Evolutionary conservation across 164 flowering plant genomes (phyloP), one percentile per base, ranked within the genome.

Genomic region (Nymphaea colorata): DNA sequence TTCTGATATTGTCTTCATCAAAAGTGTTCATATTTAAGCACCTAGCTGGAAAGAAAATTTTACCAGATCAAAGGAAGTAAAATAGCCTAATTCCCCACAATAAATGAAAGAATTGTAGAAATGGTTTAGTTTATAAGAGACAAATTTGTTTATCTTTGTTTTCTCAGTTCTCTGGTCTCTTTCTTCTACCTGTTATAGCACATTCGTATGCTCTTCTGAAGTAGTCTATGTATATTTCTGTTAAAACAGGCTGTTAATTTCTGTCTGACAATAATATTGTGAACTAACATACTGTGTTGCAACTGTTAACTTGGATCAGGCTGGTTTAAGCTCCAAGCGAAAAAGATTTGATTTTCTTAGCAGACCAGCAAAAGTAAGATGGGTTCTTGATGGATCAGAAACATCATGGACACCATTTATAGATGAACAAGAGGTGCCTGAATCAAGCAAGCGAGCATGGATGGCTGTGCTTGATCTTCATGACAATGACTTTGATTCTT

Each of bases 381-480:
- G 68, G 68, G 68, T 66, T 14, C 36, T 66, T 8, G 51, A 15
- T 16, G 55, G 55, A 25, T 51, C 67, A 43, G 68, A 66, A 36
- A 61, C 42, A 8, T 55, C 60, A 10, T 66, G 60, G 60, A 51
- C 42, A 8, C 61, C 68, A n/a, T 66, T 66, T 55, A 41, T 66
- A 10, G 43, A 17, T n/a, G 61, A 42, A 14, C 16, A 66, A 42
- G 68, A 47, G 61, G 36, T 66, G 41, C 42, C 68, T 6, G 68
- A 66, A 15, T 51, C 60, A 12, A 25, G 42, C 25, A 66, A 53
- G 68, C n/a, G 53, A 53, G 61, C 61, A 66, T 66, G 68, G 68
- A 41, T 17, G 5, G 15, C 68, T 53, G 68, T 61, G 17, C 43
- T 51, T 51, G 61, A 55, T 18, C 41, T n/a, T 16, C 42, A 43